phyloP scores from a whole-genome alignment of 192 early-diverging fungal genomes.

The Geranomyces michiganensis region DNA sequence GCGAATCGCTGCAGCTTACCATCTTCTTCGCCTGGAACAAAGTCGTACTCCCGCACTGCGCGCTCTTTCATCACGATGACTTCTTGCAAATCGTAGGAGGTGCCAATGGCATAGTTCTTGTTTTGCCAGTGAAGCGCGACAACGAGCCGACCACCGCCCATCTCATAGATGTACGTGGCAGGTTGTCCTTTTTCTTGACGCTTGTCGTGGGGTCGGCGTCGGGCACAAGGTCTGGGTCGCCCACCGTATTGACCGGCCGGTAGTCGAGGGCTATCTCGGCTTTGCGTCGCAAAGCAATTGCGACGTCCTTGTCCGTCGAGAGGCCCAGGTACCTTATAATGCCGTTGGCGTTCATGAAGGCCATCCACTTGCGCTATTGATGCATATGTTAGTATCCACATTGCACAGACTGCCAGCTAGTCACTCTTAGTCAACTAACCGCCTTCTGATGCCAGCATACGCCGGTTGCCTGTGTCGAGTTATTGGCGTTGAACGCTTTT shows the following conservation, averaged over 20 bases:
- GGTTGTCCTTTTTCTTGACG: neutral
- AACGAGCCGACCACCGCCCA: neutral
- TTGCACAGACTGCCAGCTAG: no score
- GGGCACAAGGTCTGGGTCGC: neutral
- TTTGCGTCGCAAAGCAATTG: slow-evolving; percentile 2
- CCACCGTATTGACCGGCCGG: neutral
- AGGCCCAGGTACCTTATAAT: neutral
- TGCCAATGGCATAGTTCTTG: neutral
- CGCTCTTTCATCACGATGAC: neutral
- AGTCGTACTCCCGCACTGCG: neutral
- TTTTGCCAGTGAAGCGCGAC: neutral
- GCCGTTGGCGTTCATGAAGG: neutral
- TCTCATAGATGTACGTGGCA: neutral
- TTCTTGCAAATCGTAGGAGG: neutral
- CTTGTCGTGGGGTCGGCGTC: neutral
- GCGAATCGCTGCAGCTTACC: no score
- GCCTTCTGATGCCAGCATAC: neutral
- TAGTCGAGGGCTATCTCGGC: slow-evolving; percentile 1
- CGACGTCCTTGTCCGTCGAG: neutral
- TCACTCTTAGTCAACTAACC: no score
- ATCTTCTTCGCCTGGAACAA: neutral
- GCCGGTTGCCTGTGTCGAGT: neutral
- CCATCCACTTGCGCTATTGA: neutral
- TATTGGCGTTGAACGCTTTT: neutral
- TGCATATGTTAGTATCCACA: no score